Base-by-base conservation (phyloP, 2,329 filamentous ascomycete species). In the Dactylella cylindrospora region DNA sequence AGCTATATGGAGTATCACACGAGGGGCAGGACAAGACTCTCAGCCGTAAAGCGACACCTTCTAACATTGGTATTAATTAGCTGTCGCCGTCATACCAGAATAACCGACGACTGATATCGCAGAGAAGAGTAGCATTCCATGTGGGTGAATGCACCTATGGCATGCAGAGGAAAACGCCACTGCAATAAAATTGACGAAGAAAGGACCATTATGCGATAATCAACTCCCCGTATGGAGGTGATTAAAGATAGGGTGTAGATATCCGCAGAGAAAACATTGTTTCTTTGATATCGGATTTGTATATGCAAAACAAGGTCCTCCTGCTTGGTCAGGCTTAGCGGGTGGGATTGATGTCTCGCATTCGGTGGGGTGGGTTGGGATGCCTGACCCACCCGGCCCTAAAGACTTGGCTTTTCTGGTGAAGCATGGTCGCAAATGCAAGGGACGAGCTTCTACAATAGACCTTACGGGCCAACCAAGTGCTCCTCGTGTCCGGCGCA, bases 211-310 rank as follows among this genome's bases (percentile, higher is more conserved):
- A 44, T 22, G 47, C 49, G 47, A 49, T 49, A 53, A 39, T 49
- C 33, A 62, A 62, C 47, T 62, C 55, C 26, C 55, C 55, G 55
- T 49, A 33, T 36, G 40, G 40, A 44, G 39, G 26, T 35, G 31
- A 15, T 33, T 33, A 40, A 38, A 45, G 54, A 61, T 61, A 61
- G 41, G 9, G 20, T 19, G 23, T 22, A 52, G 52, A 46, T 33
- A 45, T 19, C 23, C 31, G 15, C 23, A 36, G 17, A n/a, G n/a
- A 23, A 9, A 47, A 35, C 28, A 25, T 19, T 26, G 35, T 22
- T 23, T 43, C 44, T 43, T 22, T 22, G 52, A 44, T 44, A 50
- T 49, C 53, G 26, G 17, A 10, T 12, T 9, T 12, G 36, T 9
- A 40, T 40, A 40, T 20, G 20, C 36, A 40, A 44, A 44, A 13